These are phyloP conservation scores for Hypoxylon sp. DNA, from an alignment of 2,329 filamentous ascomycete species.

Conservation along the genomic window DNA sequence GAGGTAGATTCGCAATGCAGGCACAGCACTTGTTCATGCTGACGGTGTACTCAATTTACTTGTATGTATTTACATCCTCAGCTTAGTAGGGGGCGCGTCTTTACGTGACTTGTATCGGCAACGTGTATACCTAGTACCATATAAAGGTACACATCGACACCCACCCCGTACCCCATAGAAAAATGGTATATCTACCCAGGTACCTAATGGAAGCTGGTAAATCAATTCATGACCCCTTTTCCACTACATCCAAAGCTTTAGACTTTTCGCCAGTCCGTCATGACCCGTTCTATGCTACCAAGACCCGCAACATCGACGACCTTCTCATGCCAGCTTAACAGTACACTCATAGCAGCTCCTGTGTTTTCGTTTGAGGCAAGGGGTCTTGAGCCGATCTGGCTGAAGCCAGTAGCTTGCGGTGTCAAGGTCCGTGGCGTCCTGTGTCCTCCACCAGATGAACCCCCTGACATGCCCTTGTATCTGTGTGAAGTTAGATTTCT, in stretches of 20 bases:
- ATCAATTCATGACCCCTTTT: constrained; percentile 30
- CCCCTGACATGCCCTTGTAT: constrained; percentile 88
- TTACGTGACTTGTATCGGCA: no score
- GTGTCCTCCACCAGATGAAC: constrained; percentile 57
- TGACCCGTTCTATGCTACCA: constrained; percentile 91
- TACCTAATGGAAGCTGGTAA: neutral
- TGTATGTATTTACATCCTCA: no score
- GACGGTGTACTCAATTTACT: no score
- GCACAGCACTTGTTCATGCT: no score
- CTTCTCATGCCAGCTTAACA: constrained; percentile 99
- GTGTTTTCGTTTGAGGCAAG: constrained; percentile 74
- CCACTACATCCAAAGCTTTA: constrained; percentile 61
- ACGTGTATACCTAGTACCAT: no score
- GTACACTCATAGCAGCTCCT: constrained; percentile 92
- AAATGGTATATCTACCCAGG: neutral
- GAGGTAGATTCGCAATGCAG: no score
- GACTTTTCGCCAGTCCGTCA: constrained; percentile 96
- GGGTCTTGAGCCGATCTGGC: constrained; percentile 76
- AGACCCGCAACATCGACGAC: constrained; percentile 93
- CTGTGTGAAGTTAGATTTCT: constrained; percentile 60
- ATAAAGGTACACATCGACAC: neutral
- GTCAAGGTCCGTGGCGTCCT: constrained; percentile 67
- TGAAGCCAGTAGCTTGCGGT: constrained; percentile 89
- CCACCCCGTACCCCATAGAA: neutral
- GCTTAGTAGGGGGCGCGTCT: no score